Base-by-base conservation (phyloP, 2,329 filamentous ascomycete species). In the Aspergillus pseudoglaucus region DNA sequence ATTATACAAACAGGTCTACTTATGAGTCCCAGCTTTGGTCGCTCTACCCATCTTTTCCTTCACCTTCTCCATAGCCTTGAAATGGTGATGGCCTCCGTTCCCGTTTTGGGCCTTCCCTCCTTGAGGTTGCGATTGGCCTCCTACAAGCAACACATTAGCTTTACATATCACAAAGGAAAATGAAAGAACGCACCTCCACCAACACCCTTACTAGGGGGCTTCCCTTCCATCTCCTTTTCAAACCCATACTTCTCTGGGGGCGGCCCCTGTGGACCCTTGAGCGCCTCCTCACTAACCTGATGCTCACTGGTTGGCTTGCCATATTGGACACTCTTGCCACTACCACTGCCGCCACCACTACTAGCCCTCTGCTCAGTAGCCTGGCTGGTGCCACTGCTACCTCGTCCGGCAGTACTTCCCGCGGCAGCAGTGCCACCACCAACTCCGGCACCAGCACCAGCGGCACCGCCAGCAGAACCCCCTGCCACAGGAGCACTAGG, bases 1-100 rank as follows among this genome's bases (percentile, higher is more conserved):
- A 4, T 30, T 12, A 30, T 30, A 12, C 25, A 30, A 30, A 5
- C 22, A 22, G 6, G 22, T 22, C 10, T 30, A 30, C 9, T 30
- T 10, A 18, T 50, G 47, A 41, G 52, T 47, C n/a, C 27, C 44
- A 42, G 54, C 50, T n/a, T 50, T 50, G 12, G 55, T 33, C 14
- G 53, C 53, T 42, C 54, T 61, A 10, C 56, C 55, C 50, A 75
- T 60, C 58, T 63, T 62, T 55, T 62, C 60, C 56, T 64, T 69
- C 53, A 60, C 46, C 25, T 61, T 61, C 10, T 52, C 39, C 17
- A 64, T 45, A 10, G 44, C 49, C 20, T 49, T 53, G 15, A 50
- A 47, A 27, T 48, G 48, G 3, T 54, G 49, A 17, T 35, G 33
- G 3, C 14, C 14, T 2, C 15, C 15, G 10, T 39, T 39, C 37